Base-by-base conservation (phyloP, 2,329 filamentous ascomycete genomes). In the Polytolypa hystricis region DNA sequence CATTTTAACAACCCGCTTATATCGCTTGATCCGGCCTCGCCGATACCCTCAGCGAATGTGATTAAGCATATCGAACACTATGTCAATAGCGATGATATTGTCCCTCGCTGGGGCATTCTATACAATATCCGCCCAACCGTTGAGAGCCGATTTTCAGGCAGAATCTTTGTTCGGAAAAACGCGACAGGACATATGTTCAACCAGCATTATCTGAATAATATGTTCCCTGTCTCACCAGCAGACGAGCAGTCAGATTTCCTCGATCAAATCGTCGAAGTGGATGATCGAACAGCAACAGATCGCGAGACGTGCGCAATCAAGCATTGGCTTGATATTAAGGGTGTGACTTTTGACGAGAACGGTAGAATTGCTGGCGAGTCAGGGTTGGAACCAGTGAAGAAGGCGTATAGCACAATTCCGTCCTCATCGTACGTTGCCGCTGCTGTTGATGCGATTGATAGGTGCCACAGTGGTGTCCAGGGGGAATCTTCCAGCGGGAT, bases 51-150 rank as follows among this genome's bases (percentile, higher is more conserved):
- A 35, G 19, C 21, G 7, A 38, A 45, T 27, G 71, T 72, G 2
- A 77, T 89, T 35, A 68, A 71, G 4, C 70, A 86, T 45, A 79
- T 91, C 26, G 84, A 91, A 57, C 84, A 91, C 56, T 91, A 87
- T 50, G 79, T 78, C 2, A 81, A 87, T 52, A 71, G 70, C 6
- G 71, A 67, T 11, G 84, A 91, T 48, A 82, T 84, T 46, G 81
- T 89, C 2, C 72, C 81, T 3, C 62, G 77, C 7, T 84, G 80
- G 70, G 84, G 84, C 1, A 74, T 86, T 4, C 63, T 89, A 23
- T 71, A 82, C 53, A 85, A 83, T 50, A 66, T 68, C 2, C 66
- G 71, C 35, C n/a, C n/a, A n/a, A 57, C 60, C 16, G 53, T 66
- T 2, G 54, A 60, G 0, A 71, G 68, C 41, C 57, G 63, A 10